phyloP scores from a whole-genome alignment of 139 green algal species.

The Volvox reticuliferus region DNA sequence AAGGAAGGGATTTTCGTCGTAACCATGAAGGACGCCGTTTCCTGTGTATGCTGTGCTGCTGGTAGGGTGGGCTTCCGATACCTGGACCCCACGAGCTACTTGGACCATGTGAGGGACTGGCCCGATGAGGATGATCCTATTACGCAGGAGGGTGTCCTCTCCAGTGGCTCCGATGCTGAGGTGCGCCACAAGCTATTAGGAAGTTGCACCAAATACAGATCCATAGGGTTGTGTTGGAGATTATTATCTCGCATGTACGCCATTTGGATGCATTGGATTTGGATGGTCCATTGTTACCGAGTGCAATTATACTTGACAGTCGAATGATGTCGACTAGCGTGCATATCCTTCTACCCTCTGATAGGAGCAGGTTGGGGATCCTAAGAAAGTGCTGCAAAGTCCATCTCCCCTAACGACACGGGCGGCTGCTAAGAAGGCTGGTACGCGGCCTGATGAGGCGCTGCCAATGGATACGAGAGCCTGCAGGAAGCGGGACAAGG shows the following conservation, averaged over 20 bases:
- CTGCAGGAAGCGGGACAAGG: constrained; percentile 16
- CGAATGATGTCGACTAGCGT: background rate
- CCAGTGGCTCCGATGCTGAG: constrained; percentile 4
- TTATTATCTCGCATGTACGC: background rate
- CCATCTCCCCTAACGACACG: background rate
- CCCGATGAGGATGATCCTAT: background rate
- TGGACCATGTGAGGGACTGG: background rate
- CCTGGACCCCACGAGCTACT: background rate
- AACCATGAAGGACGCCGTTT: background rate
- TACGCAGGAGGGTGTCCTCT: background rate
- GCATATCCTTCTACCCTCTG: background rate
- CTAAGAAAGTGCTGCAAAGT: background rate
- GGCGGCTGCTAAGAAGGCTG: background rate
- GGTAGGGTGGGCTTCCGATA: background rate
- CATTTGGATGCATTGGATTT: background rate
- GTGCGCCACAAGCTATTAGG: background rate
- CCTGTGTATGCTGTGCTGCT: background rate
- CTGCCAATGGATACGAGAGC: background rate
- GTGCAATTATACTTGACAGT: background rate
- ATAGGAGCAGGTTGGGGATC: background rate
- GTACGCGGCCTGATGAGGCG: background rate
- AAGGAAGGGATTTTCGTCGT: background rate
- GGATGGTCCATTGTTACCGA: background rate
- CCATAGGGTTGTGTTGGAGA: background rate
- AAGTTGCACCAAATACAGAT: background rate